Evolutionary conservation across 495 filamentous ascomycete genomes (phyloP).

Genomic region (Aspergillus wentii): DNA sequence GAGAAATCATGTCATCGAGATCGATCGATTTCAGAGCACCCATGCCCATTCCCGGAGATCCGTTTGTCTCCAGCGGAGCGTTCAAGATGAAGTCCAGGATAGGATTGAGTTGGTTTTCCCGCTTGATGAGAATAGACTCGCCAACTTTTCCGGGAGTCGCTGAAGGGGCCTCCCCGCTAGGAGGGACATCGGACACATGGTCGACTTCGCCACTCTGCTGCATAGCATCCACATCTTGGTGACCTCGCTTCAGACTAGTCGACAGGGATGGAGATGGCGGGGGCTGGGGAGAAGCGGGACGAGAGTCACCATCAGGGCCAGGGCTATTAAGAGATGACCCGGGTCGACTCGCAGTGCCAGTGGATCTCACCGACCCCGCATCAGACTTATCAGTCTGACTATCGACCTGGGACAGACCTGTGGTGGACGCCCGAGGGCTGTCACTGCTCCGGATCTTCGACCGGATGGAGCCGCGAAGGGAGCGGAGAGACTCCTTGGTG

Average conservation of each 20-base stretch:
- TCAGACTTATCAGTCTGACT: constrained; percentile 64
- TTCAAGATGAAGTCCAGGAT: constrained; percentile 43
- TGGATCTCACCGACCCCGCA: constrained; percentile 65
- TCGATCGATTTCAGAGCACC: constrained; percentile 84
- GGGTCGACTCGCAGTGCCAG: constrained; percentile 55
- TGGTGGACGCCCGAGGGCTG: constrained; percentile 73
- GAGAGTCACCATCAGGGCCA: constrained; percentile 27
- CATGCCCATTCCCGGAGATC: constrained; percentile 46
- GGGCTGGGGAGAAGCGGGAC: constrained; percentile 56
- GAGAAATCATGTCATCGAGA: constrained; percentile 94
- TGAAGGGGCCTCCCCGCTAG: constrained; percentile 48
- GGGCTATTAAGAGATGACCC: constrained; percentile 35
- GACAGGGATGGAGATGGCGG: constrained; percentile 89
- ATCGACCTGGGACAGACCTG: constrained; percentile 57
- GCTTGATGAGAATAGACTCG: constrained; percentile 69
- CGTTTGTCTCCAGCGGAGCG: constrained; percentile 31
- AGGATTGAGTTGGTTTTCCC: constrained; percentile 66
- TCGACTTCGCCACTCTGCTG: constrained; percentile 89
- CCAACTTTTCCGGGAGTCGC: constrained; percentile 48
- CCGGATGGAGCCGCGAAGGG: constrained; percentile 65
- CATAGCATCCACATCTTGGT: constrained; percentile 74
- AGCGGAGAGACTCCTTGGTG: constrained; percentile 89
- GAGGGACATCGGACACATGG: constrained; percentile 89
- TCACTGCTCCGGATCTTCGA: constrained; percentile 69
- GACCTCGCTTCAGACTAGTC: constrained; percentile 66